phyloP scores from a whole-genome alignment of 495 filamentous ascomycete genomes.

The Aspergillus baeticus region DNA sequence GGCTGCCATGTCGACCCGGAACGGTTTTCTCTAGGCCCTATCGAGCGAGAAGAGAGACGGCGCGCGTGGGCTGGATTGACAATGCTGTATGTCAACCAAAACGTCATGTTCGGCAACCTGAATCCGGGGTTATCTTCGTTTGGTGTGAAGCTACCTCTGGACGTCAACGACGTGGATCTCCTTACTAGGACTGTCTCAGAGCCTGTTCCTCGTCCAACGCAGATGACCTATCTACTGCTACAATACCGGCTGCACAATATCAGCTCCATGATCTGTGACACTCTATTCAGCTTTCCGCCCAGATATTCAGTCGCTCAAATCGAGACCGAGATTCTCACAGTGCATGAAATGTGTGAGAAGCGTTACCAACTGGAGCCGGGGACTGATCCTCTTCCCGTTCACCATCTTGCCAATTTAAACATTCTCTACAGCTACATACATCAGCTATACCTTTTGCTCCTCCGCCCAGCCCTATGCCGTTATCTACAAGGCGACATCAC shows the following conservation, averaged over 20 bases:
- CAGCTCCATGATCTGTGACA: constrained; percentile 41
- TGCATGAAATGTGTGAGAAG: constrained; percentile 39
- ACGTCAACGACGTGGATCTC: constrained; percentile 46
- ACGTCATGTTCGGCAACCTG: constrained; percentile 33
- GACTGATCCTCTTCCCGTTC: constrained; percentile 27
- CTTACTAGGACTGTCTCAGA: constrained; percentile 30
- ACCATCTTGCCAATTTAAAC: constrained; percentile 45
- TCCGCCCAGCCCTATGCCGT: constrained; percentile 41
- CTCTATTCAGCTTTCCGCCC: constrained; percentile 36
- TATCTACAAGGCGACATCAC: constrained; percentile 42
- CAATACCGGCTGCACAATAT: constrained; percentile 42
- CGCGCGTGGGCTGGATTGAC: constrained; percentile 47
- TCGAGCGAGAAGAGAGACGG: constrained; percentile 47
- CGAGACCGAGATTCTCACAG: constrained; percentile 36
- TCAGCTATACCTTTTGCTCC: constrained; percentile 46
- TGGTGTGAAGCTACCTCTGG: constrained; percentile 41
- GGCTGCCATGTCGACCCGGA: constrained; percentile 50
- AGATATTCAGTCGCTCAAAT: constrained; percentile 29
- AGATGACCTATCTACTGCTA: constrained; percentile 49
- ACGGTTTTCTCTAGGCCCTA: constrained; percentile 36
- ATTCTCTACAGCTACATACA: constrained; percentile 49
- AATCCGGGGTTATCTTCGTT: constrained; percentile 27
- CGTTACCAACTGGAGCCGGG: constrained; percentile 34
- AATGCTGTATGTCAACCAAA: constrained; percentile 46
- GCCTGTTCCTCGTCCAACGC: constrained; percentile 34